Evolutionary conservation across 176 grass and related monocot genomes (phyloP).

Genomic region (Oryza coarctata): DNA sequence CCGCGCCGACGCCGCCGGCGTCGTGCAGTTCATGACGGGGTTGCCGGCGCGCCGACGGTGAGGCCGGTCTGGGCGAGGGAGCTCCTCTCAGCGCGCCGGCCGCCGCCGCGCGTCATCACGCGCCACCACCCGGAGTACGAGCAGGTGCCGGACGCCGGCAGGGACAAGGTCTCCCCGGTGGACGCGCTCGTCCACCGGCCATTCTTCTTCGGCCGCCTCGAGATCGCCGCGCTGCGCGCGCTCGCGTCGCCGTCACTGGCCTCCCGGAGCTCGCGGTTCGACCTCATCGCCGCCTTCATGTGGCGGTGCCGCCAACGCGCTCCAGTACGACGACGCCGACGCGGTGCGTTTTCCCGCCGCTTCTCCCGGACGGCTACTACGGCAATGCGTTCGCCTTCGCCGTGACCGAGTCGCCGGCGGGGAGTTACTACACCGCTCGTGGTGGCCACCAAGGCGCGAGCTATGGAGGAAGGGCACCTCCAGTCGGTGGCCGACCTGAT

Average conservation of each 20-base stretch:
- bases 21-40: constrained; percentile 29
- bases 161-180: neutral
- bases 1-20: constrained; percentile 38
- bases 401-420: neutral
- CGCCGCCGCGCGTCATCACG: neutral
- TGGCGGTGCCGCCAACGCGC: constrained; percentile 39
- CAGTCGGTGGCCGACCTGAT: neutral
- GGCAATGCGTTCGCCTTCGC: constrained; percentile 36
- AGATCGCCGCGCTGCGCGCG: neutral
- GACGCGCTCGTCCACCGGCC: neutral
- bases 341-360: neutral
- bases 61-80: constrained; percentile 35
- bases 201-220: neutral
- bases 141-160: neutral
- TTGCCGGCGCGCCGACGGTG: constrained; percentile 29
- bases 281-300: constrained; percentile 38
- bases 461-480: neutral
- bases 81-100: constrained; percentile 11
- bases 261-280: neutral
- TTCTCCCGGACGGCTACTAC: constrained; percentile 38
- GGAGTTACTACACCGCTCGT: too few relatives aligned
- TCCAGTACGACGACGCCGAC: constrained; percentile 3
- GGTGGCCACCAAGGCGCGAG: neutral
- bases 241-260: neutral
- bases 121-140: constrained; percentile 46